These are phyloP conservation scores for Diaporthe amygdali DNA, from an alignment of 2,329 filamentous ascomycete genomes.

Conservation along the genomic window DNA sequence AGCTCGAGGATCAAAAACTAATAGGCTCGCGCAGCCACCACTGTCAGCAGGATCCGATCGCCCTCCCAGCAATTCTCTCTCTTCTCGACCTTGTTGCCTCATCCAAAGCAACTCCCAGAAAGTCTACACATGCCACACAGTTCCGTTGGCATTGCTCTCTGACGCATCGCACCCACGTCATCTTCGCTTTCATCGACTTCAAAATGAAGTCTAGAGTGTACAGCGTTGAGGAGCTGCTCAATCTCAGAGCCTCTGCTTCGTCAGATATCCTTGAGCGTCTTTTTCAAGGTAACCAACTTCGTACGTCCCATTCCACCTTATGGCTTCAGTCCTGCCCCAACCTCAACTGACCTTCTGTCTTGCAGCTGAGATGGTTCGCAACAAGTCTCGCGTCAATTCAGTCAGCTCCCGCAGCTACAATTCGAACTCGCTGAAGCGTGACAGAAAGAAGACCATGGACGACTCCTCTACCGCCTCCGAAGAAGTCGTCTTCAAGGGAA, in stretches of 20 bases:
- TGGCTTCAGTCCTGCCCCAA: not conserved
- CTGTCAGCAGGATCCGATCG: slow-evolving; percentile 27
- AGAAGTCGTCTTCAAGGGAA: slow-evolving; percentile 44
- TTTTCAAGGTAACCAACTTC: slow-evolving; percentile 19
- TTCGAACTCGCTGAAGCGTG: slow-evolving; percentile 24
- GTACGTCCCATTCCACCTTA: slow-evolving; percentile 26
- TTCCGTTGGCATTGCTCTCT: slow-evolving; percentile 43
- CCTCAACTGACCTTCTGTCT: not conserved
- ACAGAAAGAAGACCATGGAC: slow-evolving; percentile 36
- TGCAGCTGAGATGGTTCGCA: slow-evolving; percentile 36
- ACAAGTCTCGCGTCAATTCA: slow-evolving; percentile 26
- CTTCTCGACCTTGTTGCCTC: slow-evolving; percentile 35
- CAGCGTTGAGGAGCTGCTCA: slow-evolving; percentile 50
- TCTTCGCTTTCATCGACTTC: slow-evolving; percentile 45
- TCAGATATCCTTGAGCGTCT: slow-evolving; percentile 19
- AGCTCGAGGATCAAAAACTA: slow-evolving; percentile 45
- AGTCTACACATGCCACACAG: slow-evolving; percentile 40
- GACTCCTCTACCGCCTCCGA: slow-evolving; percentile 41
- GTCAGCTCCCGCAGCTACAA: slow-evolving; percentile 27
- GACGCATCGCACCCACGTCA: slow-evolving; percentile 42
- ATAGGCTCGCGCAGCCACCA: slow-evolving; percentile 37
- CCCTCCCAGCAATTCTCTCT: slow-evolving; percentile 38
- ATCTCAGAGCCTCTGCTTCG: slow-evolving; percentile 36
- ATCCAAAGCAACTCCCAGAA: slow-evolving; percentile 27
- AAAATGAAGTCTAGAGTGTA: slow-evolving; percentile 51